Evolutionary conservation across 352 stramenopile genomes (phyloP), one percentile per base, ranked within the genome.

Genomic region (Pythium phragmiticola): DNA sequence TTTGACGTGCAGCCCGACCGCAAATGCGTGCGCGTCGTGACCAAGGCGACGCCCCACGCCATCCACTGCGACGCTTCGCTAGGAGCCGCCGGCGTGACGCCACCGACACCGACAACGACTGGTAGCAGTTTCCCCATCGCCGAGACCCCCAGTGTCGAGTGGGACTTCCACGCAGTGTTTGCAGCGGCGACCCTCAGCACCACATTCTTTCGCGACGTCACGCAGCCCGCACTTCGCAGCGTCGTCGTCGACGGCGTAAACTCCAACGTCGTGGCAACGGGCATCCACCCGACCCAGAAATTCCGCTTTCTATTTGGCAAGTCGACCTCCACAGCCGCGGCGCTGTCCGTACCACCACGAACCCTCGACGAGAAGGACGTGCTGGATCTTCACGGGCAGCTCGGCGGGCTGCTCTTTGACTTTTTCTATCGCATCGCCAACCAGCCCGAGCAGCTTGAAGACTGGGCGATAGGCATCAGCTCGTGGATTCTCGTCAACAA

Each of bases 401-500:
- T 89, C 8, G 76, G 78, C 12, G 78, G 66, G 16, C 55, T 88
- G 47, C 62, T 91, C 47, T 65, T 74, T 54, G 71, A 73, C 26
- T 80, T 88, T 54, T 91, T 87, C 57, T 60, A 64, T 1, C 50
- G 45, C 13, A 3, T 11, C 9, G 26, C 49, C 34, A 41, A 8
- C 26, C 26, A 30, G 5, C 16, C 36, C 6, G 16, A 37, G 8
- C 47, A 53, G 47, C 34, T 47, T 6, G 12, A 13, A 2, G 62
- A 70, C 33, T 91, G 78, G 80, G 54, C 69, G 45, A 47, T 91
- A 2, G 82, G 80, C 7, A 75, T 89, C 34, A 91, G 82, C 55
- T 88, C 78, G 39, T 91, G 82, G 82, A 77, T 89, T 48, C 64
- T 91, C 63, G 77, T 89, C 13, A 80, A 86, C 65, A 89, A 89